Evolutionary conservation across 805 yeast genomes (phyloP).

Genomic region (Wickerhamomyces xylosicus): DNA sequence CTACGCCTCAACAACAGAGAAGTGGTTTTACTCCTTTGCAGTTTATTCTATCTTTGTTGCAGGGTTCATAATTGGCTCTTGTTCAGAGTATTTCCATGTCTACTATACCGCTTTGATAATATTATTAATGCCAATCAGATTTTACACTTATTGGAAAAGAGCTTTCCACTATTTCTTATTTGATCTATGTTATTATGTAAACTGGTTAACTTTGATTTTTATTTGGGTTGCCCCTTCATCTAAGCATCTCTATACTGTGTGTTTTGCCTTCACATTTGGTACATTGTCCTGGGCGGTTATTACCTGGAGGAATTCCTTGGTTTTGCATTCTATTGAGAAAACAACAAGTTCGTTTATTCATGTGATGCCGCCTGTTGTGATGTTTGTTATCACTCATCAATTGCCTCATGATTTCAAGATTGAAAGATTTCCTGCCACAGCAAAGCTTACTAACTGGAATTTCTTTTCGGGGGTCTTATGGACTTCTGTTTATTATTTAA

Average conservation of each 20-base stretch:
- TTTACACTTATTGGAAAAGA: slow-evolving; percentile 70
- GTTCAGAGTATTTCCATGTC: slow-evolving; percentile 69
- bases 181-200: slow-evolving; percentile 89
- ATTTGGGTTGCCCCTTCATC: slow-evolving; percentile 81
- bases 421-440: slow-evolving; percentile 73
- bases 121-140: slow-evolving; percentile 72
- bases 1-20: slow-evolving; percentile 51
- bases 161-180: slow-evolving; percentile 83
- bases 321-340: slow-evolving; percentile 84
- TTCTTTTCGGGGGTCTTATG: slow-evolving; percentile 58
- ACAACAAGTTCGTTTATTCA: slow-evolving; percentile 89
- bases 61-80: slow-evolving; percentile 70
- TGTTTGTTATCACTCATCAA: slow-evolving; percentile 81
- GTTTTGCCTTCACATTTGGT: slow-evolving; percentile 82
- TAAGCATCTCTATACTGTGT: slow-evolving; percentile 61
- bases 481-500: slow-evolving; percentile 73
- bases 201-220: slow-evolving; percentile 53
- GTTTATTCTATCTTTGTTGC: slow-evolving; percentile 55
- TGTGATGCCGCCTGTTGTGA: slow-evolving; percentile 77
- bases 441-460: slow-evolving; percentile 59
- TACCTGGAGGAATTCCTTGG: slow-evolving; percentile 92
- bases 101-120: slow-evolving; percentile 55
- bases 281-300: slow-evolving; percentile 88
- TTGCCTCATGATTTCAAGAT: slow-evolving; percentile 36
- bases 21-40: slow-evolving; percentile 69